Evolutionary conservation across 345 rosid genomes (phyloP), one percentile per base, ranked within the genome.

Genomic region (Passiflora organensis): DNA sequence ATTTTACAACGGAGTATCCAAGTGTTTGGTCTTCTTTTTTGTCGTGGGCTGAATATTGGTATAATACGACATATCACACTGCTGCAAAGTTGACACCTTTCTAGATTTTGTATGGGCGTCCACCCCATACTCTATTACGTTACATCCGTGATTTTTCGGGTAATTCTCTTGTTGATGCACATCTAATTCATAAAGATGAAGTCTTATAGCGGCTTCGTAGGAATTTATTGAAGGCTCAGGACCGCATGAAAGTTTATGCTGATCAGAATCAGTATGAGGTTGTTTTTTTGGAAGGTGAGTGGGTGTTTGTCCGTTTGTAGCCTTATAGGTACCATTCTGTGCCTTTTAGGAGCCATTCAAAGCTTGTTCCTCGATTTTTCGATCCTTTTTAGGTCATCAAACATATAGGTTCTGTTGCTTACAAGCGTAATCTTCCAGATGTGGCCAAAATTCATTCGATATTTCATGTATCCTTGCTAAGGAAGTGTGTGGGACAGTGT

Each of bases 161-260:
- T 4, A 49, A 32, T 0, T 3, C 15, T 10, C 45, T 6, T 1
- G 46, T 62, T 5, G 23, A 32, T 1, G 1, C 4, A 0, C 1
- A 5, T 0, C 5, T 62, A 0, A 0, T 6, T 0, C 5, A 16
- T 1, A 3, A 2, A 0, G 45, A 34, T 16, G 34, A 9, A 1
- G 24, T 42, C 9, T 2, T 60, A 17, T 1, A 0, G 2, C 14
- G 41, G 16, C 6, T 60, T 4, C 2, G 1, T 1, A 2, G 5
- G 1, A 5, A 10, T 6, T 13, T 46, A 0, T 1, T 0, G 10
- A 5, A 0, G 1, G 43, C 43, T 10, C 3, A 25, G 2, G 4
- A 36, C 0, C 12, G 14, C 0, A 51, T 51, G 42, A 50, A 42
- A 19, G 16, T 16, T 1, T 10, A 5, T 14, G 38, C 10, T 14